Percentiles rank a stretch among this genome's conserved stretches.
phyloP scores from a whole-genome alignment of 352 stramenopile genomes.

The Phytophthora europaea region DNA sequence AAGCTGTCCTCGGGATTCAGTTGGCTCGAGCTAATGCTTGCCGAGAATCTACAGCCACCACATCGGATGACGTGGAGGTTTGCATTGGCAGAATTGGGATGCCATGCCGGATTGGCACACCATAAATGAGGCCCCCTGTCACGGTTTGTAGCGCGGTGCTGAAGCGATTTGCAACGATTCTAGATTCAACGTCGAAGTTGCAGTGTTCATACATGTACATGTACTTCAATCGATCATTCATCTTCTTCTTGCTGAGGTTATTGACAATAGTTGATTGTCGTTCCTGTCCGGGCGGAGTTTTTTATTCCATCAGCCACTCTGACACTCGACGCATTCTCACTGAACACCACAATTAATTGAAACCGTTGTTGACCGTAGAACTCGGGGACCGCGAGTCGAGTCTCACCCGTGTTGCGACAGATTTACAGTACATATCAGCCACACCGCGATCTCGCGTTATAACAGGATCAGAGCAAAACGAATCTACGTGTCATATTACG shows the following conservation, averaged over 20 bases:
- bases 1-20: constrained; percentile 21
- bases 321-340: no score
- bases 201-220: not conserved
- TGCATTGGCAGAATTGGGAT: not conserved
- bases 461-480: constrained; percentile 8
- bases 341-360: no score
- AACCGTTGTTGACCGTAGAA: not conserved
- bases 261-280: no score
- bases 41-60: constrained; percentile 23
- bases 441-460: constrained; percentile 4
- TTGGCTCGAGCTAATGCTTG: constrained; percentile 27
- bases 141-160: not conserved
- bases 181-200: constrained; percentile 31
- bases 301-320: no score
- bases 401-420: no score
- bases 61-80: constrained; percentile 19
- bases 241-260: not conserved
- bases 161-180: constrained; percentile 19
- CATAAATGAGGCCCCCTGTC: constrained; percentile 24
- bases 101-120: constrained; percentile 13
- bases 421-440: constrained; percentile 12
- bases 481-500: constrained; percentile 10
- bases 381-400: no score
- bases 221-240: not conserved
- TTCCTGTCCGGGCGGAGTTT: no score